Percentiles rank a stretch among this genome's conserved stretches.
Conservation (phyloP, 495 filamentous ascomycete genomes). For the Aspergillus sclerotiicarbonarius region DNA sequence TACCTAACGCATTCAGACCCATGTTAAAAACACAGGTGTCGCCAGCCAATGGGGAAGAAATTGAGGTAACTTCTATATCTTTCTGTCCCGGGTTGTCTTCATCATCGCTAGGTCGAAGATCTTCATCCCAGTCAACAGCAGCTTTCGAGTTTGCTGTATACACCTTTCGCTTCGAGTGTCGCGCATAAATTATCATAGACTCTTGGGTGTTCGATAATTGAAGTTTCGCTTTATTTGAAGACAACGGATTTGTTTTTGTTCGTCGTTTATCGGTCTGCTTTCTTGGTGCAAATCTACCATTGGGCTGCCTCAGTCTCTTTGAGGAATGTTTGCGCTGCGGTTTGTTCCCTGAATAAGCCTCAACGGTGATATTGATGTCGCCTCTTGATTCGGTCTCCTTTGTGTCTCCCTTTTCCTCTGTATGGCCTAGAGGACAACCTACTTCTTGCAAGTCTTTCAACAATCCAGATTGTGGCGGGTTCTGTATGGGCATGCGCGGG, state of each 20-base stretch:
- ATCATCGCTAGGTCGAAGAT: slow-evolving; percentile 30
- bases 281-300: not conserved
- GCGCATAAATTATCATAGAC: slow-evolving; percentile 14
- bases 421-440: too few relatives aligned
- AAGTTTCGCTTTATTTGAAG: not conserved
- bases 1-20: slow-evolving; percentile 1
- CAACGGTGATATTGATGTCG: too few relatives aligned
- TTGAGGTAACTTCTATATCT: slow-evolving; percentile 11
- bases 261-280: not conserved
- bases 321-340: too few relatives aligned
- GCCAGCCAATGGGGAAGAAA: slow-evolving; percentile 20
- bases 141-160: slow-evolving; percentile 15
- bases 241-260: not conserved
- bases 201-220: slow-evolving; percentile 16
- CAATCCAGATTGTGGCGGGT: too few relatives aligned
- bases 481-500: too few relatives aligned
- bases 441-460: too few relatives aligned
- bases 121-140: slow-evolving; percentile 36
- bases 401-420: too few relatives aligned
- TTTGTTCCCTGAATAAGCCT: too few relatives aligned
- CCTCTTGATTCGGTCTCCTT: too few relatives aligned
- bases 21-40: not conserved
- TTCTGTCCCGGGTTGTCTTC: slow-evolving; percentile 7
- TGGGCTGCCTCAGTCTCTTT: not conserved
- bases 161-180: slow-evolving; percentile 7